Conservation (phyloP, 1,139 yeast genomes). For the Oligophagozyma castellii region DNA sequence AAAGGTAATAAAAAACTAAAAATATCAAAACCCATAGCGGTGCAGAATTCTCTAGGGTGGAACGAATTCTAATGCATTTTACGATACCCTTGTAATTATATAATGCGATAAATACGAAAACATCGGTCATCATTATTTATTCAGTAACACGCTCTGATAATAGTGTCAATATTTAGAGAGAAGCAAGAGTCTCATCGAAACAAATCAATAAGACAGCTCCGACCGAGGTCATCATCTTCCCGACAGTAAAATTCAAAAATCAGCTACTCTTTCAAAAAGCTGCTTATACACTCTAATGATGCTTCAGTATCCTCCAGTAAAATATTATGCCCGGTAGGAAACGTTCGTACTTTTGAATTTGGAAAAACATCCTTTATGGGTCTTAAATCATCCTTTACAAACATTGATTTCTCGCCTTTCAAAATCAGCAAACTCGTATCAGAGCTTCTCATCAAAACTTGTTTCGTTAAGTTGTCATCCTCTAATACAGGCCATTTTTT, state of each 20-base stretch:
- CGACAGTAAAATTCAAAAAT: too few species aligned
- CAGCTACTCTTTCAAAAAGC: conserved; percentile 7
- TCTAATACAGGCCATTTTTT: conserved; percentile 16
- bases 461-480: conserved; percentile 3
- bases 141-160: too few species aligned
- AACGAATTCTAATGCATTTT: conserved; percentile 20
- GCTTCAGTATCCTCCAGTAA: conserved; percentile 15
- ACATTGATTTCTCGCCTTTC: conserved; percentile 13
- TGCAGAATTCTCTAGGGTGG: conserved; percentile 39
- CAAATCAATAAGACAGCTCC: too few species aligned
- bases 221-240: too few species aligned
- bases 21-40: conserved; percentile 35
- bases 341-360: conserved; percentile 10
- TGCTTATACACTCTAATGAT: conserved; percentile 7
- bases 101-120: too few species aligned
- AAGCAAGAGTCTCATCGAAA: too few species aligned
- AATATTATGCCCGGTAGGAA: conserved; percentile 18
- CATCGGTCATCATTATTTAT: too few species aligned
- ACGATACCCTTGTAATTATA: too few species aligned
- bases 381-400: conserved; percentile 11
- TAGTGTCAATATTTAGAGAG: not conserved
- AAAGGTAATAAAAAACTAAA: conserved; percentile 10
- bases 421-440: conserved; percentile 10
- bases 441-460: conserved; percentile 3
- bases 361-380: conserved; percentile 11